phyloP scores from a whole-genome alignment of 495 filamentous ascomycete species.

The Lasiosphaeria ovina region DNA sequence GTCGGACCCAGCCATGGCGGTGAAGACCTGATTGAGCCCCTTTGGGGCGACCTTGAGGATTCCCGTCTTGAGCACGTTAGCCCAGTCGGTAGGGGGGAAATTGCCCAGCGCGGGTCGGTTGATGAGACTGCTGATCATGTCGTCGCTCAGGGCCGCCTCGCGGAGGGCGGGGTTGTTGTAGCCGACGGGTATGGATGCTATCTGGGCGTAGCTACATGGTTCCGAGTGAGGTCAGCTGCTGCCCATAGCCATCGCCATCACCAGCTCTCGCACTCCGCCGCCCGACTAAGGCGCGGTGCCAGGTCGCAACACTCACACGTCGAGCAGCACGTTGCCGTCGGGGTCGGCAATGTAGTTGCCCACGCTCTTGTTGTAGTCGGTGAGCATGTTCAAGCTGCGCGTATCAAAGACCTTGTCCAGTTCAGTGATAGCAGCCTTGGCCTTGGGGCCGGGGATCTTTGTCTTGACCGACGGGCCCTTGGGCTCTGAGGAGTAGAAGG shows the following conservation, averaged over 20 bases:
- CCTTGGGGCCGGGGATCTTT: conserved; percentile 79
- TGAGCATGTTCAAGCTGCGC: conserved; percentile 87
- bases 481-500: conserved; percentile 71
- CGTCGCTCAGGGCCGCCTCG: conserved; percentile 65
- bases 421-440: conserved; percentile 58
- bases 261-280: no score
- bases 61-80: conserved; percentile 78
- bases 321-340: conserved; percentile 78
- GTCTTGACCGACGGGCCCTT: conserved; percentile 68
- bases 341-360: conserved; percentile 83
- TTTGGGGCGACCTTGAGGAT: conserved; percentile 86
- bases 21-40: conserved; percentile 95
- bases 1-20: conserved; percentile 90
- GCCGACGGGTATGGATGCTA: conserved; percentile 94
- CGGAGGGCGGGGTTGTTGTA: conserved; percentile 90
- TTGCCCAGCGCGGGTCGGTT: conserved; percentile 95
- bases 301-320: conserved; percentile 60
- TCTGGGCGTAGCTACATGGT: conserved; percentile 74
- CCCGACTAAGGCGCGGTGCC: no score
- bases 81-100: conserved; percentile 92
- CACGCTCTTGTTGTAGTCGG: conserved; percentile 72
- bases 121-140: conserved; percentile 82
- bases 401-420: conserved; percentile 90
- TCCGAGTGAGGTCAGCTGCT: not conserved
- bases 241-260: no score